These are phyloP conservation scores for Nothomitra cinnamomea DNA, from an alignment of 2,329 filamentous ascomycete species.

Conservation along the genomic window DNA sequence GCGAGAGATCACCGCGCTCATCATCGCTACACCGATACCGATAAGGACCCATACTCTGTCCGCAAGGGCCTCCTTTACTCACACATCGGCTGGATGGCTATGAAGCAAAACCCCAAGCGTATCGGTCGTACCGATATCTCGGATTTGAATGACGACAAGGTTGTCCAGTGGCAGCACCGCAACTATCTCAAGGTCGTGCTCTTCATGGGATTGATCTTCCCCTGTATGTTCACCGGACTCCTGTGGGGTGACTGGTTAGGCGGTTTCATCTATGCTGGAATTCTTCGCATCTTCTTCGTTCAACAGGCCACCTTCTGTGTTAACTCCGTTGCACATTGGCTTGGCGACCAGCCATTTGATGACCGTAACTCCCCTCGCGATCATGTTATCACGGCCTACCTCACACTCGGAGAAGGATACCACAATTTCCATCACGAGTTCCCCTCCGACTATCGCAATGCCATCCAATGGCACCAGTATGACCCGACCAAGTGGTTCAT, in stretches of 20 bases:
- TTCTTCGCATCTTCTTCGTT: conserved; percentile 75
- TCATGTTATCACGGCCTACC: conserved; percentile 69
- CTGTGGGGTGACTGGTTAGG: conserved; percentile 69
- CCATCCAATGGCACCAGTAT: conserved; percentile 81
- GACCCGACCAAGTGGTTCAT: conserved; percentile 86
- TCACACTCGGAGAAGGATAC: conserved; percentile 77
- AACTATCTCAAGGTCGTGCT: conserved; percentile 70
- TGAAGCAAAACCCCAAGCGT: conserved; percentile 84
- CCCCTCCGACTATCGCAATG: conserved; percentile 83
- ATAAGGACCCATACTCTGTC: conserved; percentile 82
- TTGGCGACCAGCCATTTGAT: conserved; percentile 82
- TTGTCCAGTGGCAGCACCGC: conserved; percentile 77
- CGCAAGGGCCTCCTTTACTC: conserved; percentile 76
- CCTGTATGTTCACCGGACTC: conserved; percentile 57
- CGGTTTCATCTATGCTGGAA: conserved; percentile 71
- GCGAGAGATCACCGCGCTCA: conserved; percentile 72
- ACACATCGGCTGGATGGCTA: conserved; percentile 78
- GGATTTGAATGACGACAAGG: conserved; percentile 69
- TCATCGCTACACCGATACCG: conserved; percentile 82
- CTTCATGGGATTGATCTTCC: conserved; percentile 60
- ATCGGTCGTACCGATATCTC: conserved; percentile 79
- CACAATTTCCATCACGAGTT: conserved; percentile 96
- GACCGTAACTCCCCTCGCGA: conserved; percentile 84
- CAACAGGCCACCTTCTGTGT: conserved; percentile 89
- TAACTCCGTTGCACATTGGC: conserved; percentile 81